phyloP scores from a whole-genome alignment of 192 early-diverging fungal genomes.

The Linderina pennispora region DNA sequence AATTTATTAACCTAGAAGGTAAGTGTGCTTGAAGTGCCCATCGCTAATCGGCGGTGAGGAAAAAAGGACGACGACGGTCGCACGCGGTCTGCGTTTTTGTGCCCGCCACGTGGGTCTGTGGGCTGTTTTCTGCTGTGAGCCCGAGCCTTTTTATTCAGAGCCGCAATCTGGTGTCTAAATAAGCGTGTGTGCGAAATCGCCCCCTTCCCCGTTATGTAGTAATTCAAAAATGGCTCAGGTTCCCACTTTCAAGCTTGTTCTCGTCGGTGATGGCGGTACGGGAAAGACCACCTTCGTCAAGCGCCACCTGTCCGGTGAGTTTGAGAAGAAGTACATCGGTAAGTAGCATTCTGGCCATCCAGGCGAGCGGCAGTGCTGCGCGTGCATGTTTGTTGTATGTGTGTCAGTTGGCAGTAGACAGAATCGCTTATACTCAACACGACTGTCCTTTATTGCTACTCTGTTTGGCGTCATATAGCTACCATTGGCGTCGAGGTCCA shows the following conservation, averaged over 20 bases:
- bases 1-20: no score
- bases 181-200: no score
- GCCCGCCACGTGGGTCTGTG: no score
- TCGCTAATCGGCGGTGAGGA: no score
- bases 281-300: constrained; percentile 99
- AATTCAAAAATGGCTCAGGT: constrained; percentile 19
- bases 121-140: no score
- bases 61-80: no score
- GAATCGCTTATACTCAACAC: neutral
- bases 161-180: neutral
- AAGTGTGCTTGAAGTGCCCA: no score
- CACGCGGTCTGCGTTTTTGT: no score
- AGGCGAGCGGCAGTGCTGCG: neutral
- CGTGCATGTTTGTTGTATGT: constrained; percentile 1
- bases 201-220: no score
- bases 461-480: no score
- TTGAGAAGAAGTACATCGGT: constrained; percentile 98
- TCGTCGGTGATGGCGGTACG: constrained; percentile 98
- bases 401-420: neutral
- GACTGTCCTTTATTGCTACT: constrained; percentile 2
- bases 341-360: constrained; percentile 7
- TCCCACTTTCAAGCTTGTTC: constrained; percentile 48
- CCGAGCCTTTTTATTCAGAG: neutral
- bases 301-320: constrained; percentile 99
- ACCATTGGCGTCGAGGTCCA: constrained; percentile 99